Percentiles rank a stretch among this genome's conserved stretches.
phyloP scores from a whole-genome alignment of 495 filamentous ascomycete species.

The Parathielavia appendiculata region DNA sequence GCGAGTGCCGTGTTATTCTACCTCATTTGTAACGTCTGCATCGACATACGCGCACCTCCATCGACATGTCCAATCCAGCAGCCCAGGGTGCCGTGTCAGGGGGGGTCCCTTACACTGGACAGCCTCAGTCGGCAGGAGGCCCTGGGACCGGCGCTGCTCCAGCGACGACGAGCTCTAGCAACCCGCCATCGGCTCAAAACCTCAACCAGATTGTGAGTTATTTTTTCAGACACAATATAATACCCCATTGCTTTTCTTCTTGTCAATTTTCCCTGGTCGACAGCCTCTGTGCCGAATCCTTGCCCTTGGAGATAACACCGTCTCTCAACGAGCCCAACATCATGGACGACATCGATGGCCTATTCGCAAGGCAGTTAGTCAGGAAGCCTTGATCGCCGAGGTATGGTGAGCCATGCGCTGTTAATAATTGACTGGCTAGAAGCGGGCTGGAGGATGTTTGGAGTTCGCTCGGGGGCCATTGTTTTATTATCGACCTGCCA shows the following conservation, averaged over 20 bases:
- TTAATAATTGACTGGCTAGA: neutral
- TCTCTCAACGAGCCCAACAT: neutral
- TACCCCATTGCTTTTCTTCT: neutral
- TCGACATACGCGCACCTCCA: neutral
- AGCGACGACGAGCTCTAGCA: slow-evolving; percentile 35
- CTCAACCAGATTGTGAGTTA: slow-evolving; percentile 81
- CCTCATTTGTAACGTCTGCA: neutral
- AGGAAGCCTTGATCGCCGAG: neutral
- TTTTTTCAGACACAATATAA: slow-evolving; percentile 4
- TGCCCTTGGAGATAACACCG: neutral
- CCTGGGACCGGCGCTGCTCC: slow-evolving; percentile 15
- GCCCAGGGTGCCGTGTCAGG: slow-evolving; percentile 17
- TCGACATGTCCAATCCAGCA: slow-evolving; percentile 24
- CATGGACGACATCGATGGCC: neutral
- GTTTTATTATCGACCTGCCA: neutral
- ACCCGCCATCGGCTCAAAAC: slow-evolving; percentile 71
- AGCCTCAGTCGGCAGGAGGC: slow-evolving; percentile 29
- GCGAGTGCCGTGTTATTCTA: neutral
- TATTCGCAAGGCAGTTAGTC: neutral
- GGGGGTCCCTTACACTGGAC: slow-evolving; percentile 19
- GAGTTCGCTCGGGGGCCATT: too few species aligned
- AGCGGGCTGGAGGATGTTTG: neutral
- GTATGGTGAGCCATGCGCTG: neutral
- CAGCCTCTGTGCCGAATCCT: neutral
- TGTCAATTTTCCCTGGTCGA: too few species aligned